phyloP scores from a whole-genome alignment of 768 basidiomycete genomes.

The Phallus indusiatus region DNA sequence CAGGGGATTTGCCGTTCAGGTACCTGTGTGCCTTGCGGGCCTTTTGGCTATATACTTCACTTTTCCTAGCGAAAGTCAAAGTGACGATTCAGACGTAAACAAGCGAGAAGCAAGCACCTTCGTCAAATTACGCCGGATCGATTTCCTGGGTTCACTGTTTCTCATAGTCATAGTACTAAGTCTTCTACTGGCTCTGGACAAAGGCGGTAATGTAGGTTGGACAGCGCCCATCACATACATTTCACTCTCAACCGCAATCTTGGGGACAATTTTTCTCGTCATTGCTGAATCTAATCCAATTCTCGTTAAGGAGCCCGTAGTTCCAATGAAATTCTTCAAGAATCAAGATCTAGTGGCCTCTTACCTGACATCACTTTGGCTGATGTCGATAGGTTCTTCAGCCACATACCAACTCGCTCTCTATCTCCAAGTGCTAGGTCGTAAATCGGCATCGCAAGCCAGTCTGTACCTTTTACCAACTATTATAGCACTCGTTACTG shows the following conservation, averaged over 20 bases:
- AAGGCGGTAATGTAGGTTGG: conserved; percentile 39
- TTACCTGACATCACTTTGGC: conserved; percentile 54
- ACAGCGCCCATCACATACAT: conserved; percentile 7
- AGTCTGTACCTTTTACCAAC: conserved; percentile 44
- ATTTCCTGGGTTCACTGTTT: conserved; percentile 48
- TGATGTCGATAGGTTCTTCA: conserved; percentile 33
- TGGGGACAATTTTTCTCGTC: conserved; percentile 25
- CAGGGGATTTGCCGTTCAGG: conserved; percentile 53
- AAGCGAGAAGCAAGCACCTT: conserved; percentile 22
- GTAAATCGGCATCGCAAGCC: conserved; percentile 36
- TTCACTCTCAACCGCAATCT: conserved; percentile 17
- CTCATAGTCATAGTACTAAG: conserved; percentile 48
- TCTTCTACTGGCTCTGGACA: conserved; percentile 49
- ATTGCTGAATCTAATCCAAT: conserved; percentile 33
- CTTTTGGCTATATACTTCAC: conserved; percentile 42
- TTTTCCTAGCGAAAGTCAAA: conserved; percentile 24
- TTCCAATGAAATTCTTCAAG: conserved; percentile 43
- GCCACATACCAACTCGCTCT: conserved; percentile 45
- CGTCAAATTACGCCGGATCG: conserved; percentile 48
- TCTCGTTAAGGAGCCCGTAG: conserved; percentile 50
- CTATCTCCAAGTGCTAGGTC: conserved; percentile 49
- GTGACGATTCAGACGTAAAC: conserved; percentile 8
- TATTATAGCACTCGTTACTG: conserved; percentile 36
- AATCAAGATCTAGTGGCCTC: conserved; percentile 40
- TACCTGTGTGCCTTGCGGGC: conserved; percentile 46